phyloP scores from a whole-genome alignment of 2,329 filamentous ascomycete species.

The Aspergillus nomiae region DNA sequence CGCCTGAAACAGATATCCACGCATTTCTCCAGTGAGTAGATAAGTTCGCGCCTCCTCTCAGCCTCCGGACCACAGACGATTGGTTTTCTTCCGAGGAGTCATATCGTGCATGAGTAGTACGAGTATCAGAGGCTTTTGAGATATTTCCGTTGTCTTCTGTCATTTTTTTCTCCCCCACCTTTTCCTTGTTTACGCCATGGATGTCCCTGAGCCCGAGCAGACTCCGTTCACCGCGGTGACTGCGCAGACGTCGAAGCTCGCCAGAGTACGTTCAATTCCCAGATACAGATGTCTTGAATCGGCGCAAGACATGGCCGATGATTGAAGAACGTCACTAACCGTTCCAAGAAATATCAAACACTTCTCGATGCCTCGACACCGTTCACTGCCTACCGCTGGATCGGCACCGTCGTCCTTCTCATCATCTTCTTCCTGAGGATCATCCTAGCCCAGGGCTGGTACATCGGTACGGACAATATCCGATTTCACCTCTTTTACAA shows the following conservation, averaged over 20 bases:
- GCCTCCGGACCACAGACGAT: not conserved
- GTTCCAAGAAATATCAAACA: constrained; percentile 80
- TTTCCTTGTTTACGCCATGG: constrained; percentile 59
- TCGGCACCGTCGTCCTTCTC: constrained; percentile 75
- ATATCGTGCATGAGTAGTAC: not conserved
- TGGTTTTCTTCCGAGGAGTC: not conserved
- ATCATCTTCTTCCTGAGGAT: constrained; percentile 86
- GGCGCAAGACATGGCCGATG: not conserved
- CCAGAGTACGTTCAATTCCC: constrained; percentile 41
- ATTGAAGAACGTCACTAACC: constrained; percentile 11
- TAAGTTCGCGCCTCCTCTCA: not conserved
- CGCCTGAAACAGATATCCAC: constrained; percentile 15
- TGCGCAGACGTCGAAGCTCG: constrained; percentile 67
- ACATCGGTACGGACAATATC: constrained; percentile 71
- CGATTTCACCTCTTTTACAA: not conserved
- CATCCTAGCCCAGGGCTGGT: constrained; percentile 93
- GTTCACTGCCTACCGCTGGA: constrained; percentile 86
- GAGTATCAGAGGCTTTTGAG: not conserved
- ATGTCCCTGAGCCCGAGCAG: constrained; percentile 81
- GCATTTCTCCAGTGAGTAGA: constrained; percentile 14
- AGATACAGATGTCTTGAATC: not conserved
- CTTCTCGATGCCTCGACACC: constrained; percentile 93
- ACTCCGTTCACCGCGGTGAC: constrained; percentile 90
- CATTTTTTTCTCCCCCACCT: constrained; percentile 9
- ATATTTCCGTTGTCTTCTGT: not conserved